Percentiles rank a stretch among this genome's conserved stretches.
Conservation (phyloP, 441 rosid genomes). For the Dalechampia spathulata region DNA sequence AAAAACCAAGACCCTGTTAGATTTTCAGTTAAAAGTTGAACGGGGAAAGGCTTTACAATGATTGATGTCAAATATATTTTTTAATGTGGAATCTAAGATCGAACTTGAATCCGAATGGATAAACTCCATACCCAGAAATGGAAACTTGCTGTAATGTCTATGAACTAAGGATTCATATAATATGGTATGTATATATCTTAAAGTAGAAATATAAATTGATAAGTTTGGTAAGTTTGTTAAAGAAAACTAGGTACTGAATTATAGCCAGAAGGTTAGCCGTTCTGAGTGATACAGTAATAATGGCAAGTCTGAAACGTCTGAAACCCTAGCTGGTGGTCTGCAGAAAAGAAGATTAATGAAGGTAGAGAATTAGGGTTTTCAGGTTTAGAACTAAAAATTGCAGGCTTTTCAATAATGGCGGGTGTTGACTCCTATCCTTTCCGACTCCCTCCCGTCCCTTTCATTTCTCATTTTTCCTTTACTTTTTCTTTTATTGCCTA, state of each 20-base stretch:
- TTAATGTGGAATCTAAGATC: no score
- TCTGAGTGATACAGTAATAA: slow-evolving; percentile 5
- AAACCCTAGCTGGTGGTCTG: slow-evolving; percentile 24
- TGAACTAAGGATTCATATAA: no score
- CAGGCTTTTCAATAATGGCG: slow-evolving; percentile 20
- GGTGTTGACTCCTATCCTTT: slow-evolving; percentile 9
- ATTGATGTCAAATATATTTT: no score
- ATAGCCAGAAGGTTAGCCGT: background rate
- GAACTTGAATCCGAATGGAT: no score
- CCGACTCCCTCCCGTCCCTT: slow-evolving; percentile 2
- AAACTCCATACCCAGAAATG: no score
- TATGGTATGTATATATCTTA: no score
- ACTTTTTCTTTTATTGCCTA: background rate
- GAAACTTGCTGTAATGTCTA: no score
- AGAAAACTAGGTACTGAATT: background rate
- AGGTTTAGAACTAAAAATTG: slow-evolving; percentile 12
- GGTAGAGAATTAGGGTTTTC: slow-evolving; percentile 24
- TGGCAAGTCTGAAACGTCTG: slow-evolving; percentile 14
- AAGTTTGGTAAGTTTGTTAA: background rate
- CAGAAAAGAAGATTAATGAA: background rate
- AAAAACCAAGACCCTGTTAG: no score
- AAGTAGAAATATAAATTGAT: no score
- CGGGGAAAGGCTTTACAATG: no score
- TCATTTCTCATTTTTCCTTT: slow-evolving; percentile 15
- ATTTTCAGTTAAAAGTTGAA: no score